phyloP scores from a whole-genome alignment of 2,329 filamentous ascomycete genomes.

The Fonsecaea erecta region DNA sequence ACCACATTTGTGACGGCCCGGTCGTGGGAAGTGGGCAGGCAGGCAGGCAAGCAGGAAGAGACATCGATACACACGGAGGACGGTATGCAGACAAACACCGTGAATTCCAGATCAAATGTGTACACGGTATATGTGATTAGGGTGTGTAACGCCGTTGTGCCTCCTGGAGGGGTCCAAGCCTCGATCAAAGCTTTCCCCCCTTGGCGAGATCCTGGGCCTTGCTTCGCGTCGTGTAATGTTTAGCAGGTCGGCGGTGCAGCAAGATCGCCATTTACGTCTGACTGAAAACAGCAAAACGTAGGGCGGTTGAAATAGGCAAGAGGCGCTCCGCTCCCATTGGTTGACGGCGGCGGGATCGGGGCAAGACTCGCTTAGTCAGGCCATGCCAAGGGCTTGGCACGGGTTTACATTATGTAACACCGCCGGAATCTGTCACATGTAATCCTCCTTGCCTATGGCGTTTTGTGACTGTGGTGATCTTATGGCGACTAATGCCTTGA shows the following conservation, averaged over 20 bases:
- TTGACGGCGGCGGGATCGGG: neutral
- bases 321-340: neutral
- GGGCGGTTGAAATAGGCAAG: neutral
- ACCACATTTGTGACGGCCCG: neutral
- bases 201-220: neutral
- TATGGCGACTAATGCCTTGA: neutral
- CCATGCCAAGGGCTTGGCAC: neutral
- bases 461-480: neutral
- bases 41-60: neutral
- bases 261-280: neutral
- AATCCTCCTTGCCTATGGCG: neutral
- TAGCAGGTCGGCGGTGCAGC: constrained; percentile 1
- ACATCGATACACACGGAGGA: neutral
- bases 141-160: neutral
- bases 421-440: neutral
- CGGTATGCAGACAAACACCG: neutral
- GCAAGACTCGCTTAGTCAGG: neutral
- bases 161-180: neutral
- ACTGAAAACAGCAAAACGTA: neutral
- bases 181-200: neutral
- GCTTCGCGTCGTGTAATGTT: neutral
- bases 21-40: neutral
- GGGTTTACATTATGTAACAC: neutral
- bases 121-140: neutral
- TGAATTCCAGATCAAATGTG: neutral